These are phyloP conservation scores for Garcia nutans DNA, from an alignment of 345 rosid species.

Conservation along the genomic window DNA sequence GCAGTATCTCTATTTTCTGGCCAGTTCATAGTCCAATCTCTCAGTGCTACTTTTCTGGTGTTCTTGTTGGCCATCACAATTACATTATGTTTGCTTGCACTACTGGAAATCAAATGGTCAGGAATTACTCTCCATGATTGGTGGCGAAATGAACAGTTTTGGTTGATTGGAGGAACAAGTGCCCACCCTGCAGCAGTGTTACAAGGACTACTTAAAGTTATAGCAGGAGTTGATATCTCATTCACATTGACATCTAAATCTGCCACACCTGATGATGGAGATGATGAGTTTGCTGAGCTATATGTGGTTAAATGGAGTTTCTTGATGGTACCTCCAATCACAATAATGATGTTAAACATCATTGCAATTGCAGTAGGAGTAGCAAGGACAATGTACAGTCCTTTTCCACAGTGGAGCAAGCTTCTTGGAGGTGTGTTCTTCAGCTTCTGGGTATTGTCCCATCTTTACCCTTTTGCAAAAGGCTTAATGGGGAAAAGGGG, in stretches of 20 bases:
- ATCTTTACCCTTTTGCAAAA: conserved; percentile 74
- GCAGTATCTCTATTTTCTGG: conserved; percentile 71
- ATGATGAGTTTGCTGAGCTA: conserved; percentile 62
- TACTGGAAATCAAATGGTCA: conserved; percentile 78
- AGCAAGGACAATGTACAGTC: conserved; percentile 62
- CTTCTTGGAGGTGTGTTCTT: conserved; percentile 81
- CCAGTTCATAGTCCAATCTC: conserved; percentile 69
- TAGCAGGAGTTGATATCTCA: conserved; percentile 73
- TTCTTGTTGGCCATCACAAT: conserved; percentile 57
- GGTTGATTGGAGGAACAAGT: conserved; percentile 83
- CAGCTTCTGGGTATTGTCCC: conserved; percentile 76
- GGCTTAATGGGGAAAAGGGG: conserved; percentile 88
- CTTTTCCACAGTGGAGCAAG: conserved; percentile 75
- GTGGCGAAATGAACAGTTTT: conserved; percentile 85
- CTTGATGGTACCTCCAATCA: conserved; percentile 65
- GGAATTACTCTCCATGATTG: conserved; percentile 79
- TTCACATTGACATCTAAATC: conserved; percentile 74
- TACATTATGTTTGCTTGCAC: conserved; percentile 57
- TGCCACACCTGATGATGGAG: conserved; percentile 61
- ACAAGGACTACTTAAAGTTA: conserved; percentile 69
- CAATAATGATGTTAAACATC: conserved; percentile 64
- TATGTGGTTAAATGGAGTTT: conserved; percentile 68
- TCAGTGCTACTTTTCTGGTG: conserved; percentile 48
- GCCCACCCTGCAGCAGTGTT: conserved; percentile 79
- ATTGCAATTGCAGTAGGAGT: conserved; percentile 61